Conservation (phyloP, 2,329 filamentous ascomycete genomes). For the Xylariaceae sp. region DNA sequence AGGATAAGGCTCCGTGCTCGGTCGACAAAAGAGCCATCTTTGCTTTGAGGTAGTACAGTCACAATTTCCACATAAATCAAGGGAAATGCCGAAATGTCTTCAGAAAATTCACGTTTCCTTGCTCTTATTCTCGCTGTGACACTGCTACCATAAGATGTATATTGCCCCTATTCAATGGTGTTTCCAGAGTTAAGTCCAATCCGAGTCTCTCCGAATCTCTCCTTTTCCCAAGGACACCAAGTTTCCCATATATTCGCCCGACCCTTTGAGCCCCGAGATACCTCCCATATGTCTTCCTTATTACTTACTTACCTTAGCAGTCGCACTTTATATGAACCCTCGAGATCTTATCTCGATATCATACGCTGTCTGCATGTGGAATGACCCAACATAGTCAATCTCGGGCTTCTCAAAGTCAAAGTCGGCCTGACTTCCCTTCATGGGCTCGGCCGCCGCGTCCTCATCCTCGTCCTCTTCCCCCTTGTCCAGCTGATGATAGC, state of each 20-base stretch:
- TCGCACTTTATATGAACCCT: constrained; percentile 20
- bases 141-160: background rate
- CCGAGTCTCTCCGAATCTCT: background rate
- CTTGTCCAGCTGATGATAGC: constrained; percentile 17
- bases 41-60: background rate
- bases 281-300: background rate
- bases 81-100: background rate
- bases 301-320: background rate
- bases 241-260: background rate
- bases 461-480: constrained; percentile 7
- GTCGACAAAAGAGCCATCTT: background rate
- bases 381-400: constrained; percentile 13
- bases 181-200: background rate
- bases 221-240: no score
- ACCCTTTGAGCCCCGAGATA: background rate
- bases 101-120: background rate
- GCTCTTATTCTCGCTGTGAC: background rate
- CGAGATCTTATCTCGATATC: constrained; percentile 20
- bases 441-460: background rate
- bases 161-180: background rate
- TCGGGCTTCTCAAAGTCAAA: constrained; percentile 12
- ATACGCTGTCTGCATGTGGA: constrained; percentile 13
- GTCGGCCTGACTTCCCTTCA: no score
- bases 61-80: background rate
- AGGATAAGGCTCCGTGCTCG: background rate